Conservation (phyloP, 495 filamentous ascomycete species). For the Neurospora hispaniola region DNA sequence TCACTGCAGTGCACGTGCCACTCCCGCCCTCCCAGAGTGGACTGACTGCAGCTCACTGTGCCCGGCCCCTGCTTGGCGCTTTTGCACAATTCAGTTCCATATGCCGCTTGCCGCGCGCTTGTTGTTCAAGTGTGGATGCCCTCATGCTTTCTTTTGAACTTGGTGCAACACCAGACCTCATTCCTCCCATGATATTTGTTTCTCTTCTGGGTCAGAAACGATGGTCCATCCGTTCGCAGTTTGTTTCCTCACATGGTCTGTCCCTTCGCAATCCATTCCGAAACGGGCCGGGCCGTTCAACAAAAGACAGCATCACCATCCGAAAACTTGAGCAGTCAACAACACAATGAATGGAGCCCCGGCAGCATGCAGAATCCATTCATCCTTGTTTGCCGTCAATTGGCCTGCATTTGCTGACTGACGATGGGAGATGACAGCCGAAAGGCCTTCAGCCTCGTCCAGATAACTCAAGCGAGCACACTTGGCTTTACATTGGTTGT, state of each 20-base stretch:
- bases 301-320: background rate
- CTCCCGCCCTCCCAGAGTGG: background rate
- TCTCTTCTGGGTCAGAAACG: background rate
- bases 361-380: background rate
- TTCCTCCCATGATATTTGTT: background rate
- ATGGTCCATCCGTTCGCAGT: background rate
- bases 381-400: background rate
- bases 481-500: background rate
- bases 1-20: background rate
- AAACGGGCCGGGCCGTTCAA: background rate
- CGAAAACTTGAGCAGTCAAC: background rate
- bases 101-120: background rate
- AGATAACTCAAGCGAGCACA: background rate
- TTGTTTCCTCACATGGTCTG: background rate
- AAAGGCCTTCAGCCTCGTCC: background rate
- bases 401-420: background rate
- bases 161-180: background rate
- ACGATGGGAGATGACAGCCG: background rate
- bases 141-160: background rate
- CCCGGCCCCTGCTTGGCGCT: background rate
- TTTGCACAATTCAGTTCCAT: background rate
- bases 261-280: background rate
- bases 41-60: background rate
- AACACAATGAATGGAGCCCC: background rate
- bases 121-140: background rate